Conservation (phyloP, 495 filamentous ascomycete species). For the Penicillium manginii region DNA sequence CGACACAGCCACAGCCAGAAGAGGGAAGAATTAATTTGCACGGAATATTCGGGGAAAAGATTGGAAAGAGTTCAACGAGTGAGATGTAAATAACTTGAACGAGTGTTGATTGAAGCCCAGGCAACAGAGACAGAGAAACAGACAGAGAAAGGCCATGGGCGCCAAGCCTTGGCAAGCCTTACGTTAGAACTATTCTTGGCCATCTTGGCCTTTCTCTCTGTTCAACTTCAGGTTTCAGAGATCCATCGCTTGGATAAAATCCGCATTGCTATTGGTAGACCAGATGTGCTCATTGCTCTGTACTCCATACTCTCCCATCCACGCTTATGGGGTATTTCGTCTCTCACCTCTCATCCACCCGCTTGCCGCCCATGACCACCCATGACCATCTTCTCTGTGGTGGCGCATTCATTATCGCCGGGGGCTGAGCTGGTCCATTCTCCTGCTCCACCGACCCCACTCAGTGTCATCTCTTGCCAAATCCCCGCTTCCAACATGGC, state of each 20-base stretch:
- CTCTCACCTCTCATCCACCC: not conserved
- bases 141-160: not conserved
- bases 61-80: not conserved
- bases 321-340: too few species aligned
- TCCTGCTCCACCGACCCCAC: slow-evolving; percentile 1
- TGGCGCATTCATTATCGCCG: not conserved
- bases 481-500: not conserved
- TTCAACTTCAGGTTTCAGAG: too few species aligned
- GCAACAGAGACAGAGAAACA: not conserved
- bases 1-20: slow-evolving; percentile 4
- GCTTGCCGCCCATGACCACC: not conserved
- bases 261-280: not conserved
- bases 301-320: not conserved
- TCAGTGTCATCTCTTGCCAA: not conserved
- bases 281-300: not conserved
- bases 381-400: not conserved
- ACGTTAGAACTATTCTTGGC: not conserved
- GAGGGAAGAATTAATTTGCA: not conserved
- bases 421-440: slow-evolving; percentile 4
- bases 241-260: not conserved
- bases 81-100: not conserved
- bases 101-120: not conserved
- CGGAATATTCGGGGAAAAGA: not conserved
- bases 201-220: too few species aligned
- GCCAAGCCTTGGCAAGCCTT: slow-evolving; percentile 9